phyloP scores from a whole-genome alignment of 1,139 yeast genomes.

The Yamadazyma conglobata region DNA sequence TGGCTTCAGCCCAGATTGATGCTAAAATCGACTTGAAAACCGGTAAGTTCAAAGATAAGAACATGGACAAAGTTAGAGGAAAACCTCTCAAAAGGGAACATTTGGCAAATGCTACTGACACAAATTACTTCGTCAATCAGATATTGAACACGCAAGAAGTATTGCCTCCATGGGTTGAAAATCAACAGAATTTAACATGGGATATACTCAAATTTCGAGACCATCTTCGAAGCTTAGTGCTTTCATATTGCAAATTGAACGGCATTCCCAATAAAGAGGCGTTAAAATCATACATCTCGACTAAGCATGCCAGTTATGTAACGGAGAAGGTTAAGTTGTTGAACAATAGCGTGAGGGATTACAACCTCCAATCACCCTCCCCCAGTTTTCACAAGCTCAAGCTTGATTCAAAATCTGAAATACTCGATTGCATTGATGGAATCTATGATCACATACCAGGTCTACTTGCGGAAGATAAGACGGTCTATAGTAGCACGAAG shows the following conservation, averaged over 20 bases:
- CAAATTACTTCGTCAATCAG: slow-evolving; percentile 43
- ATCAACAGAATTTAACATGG: slow-evolving; percentile 56
- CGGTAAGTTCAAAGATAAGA: slow-evolving; percentile 60
- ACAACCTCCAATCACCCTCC: slow-evolving; percentile 78
- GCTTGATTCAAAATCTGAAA: slow-evolving; percentile 49
- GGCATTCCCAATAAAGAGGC: slow-evolving; percentile 7
- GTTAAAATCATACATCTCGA: slow-evolving; percentile 6
- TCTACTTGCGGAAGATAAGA: slow-evolving; percentile 7
- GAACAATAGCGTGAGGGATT: slow-evolving; percentile 63
- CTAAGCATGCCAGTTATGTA: slow-evolving; percentile 28
- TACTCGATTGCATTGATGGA: slow-evolving; percentile 21
- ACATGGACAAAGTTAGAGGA: slow-evolving; percentile 55
- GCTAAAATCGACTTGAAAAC: slow-evolving; percentile 58
- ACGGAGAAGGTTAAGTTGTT: slow-evolving; percentile 43
- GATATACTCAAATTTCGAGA: slow-evolving; percentile 46
- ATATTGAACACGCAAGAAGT: slow-evolving; percentile 74
- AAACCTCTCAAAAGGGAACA: slow-evolving; percentile 54
- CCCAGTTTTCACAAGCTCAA: slow-evolving; percentile 66
- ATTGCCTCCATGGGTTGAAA: slow-evolving; percentile 86
- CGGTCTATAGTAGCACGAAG: slow-evolving; percentile 8
- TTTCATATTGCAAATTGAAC: slow-evolving; percentile 15
- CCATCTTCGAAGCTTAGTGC: slow-evolving; percentile 37
- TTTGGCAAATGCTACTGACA: slow-evolving; percentile 52
- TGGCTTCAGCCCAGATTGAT: slow-evolving; percentile 74
- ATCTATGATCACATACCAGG: slow-evolving; percentile 12